Evolutionary conservation across 2,329 filamentous ascomycete genomes (phyloP), one percentile per base, ranked within the genome.

Genomic region (Neocucurbitaria cava): DNA sequence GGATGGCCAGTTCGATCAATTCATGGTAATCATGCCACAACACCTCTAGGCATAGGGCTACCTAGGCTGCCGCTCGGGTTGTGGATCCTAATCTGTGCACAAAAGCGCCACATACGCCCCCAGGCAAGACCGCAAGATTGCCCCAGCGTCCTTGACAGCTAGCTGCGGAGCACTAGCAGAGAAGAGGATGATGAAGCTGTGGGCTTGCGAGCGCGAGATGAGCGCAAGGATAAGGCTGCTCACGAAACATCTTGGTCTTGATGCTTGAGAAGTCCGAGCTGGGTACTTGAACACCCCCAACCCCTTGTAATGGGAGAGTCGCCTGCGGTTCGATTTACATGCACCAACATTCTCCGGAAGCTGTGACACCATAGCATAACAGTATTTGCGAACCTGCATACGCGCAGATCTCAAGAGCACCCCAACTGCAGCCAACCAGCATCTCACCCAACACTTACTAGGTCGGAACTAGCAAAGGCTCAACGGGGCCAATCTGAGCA

Each of bases 21-120:
- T 31, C 28, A 30, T 30, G n/a, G 46, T n/a, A 23, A 26, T 50
- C 42, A 54, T 54, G 52, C 52, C 45, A 41, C 39, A n/a, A n/a
- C 50, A 44, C 44, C 36, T 35, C 44, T 8, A 31, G 28, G 11
- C 28, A 11, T 31, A 31, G 9, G 28, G 43, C 39, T 9, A 26
- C 9, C 5, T 17, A 35, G 31, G 13, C 42, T 50, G 42, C 36
- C 33, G 50, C 56, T 49, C 53, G 52, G 52, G 53, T 58, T 58
- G 58, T 62, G 61, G 60, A 65, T 61, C 61, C 54, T 43, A 56
- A 65, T 64, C 58, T 68, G 65, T 57, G 59, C 54, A 61, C 54
- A 62, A 61, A 58, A 62, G 66, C 70, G 69, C 70, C 72, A 72
- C 68, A 63, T 59, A 69, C 66, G 66, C 65, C 69, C 66, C 66